Conservation (phyloP, 139 green algal species). For the Volvox reticuliferus region DNA sequence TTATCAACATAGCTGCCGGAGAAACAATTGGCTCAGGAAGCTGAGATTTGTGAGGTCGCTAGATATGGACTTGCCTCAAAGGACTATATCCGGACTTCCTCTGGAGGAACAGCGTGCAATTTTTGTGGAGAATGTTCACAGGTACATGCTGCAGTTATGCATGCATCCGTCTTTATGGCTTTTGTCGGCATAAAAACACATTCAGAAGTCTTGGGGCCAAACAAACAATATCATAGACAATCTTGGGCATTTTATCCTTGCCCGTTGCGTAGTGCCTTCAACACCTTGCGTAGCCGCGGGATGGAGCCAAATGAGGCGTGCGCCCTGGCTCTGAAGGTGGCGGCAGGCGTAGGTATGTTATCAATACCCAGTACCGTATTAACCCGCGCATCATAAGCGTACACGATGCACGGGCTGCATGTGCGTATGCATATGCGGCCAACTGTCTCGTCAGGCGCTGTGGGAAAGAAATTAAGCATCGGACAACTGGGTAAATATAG, state of each 20-base stretch:
- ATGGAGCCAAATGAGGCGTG: constrained; percentile 70
- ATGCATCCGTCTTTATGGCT: neutral
- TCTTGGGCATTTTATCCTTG: neutral
- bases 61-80: neutral
- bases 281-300: constrained; percentile 36
- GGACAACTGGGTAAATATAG: too few species aligned
- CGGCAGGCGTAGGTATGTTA: constrained; percentile 61
- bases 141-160: neutral
- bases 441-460: too few species aligned
- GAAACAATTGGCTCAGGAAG: too few species aligned
- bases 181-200: neutral
- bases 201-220: neutral
- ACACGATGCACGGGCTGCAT: too few species aligned
- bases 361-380: neutral
- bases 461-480: too few species aligned
- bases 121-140: constrained; percentile 19
- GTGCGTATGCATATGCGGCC: too few species aligned
- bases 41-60: too few species aligned
- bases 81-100: neutral
- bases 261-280: constrained; percentile 24
- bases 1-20: too few species aligned
- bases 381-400: too few species aligned
- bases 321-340: constrained; percentile 69
- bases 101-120: constrained; percentile 1
- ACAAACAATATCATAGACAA: too few species aligned